Base-by-base conservation (phyloP, 2,329 filamentous ascomycete genomes). In the Chaetomiaceae sp. region DNA sequence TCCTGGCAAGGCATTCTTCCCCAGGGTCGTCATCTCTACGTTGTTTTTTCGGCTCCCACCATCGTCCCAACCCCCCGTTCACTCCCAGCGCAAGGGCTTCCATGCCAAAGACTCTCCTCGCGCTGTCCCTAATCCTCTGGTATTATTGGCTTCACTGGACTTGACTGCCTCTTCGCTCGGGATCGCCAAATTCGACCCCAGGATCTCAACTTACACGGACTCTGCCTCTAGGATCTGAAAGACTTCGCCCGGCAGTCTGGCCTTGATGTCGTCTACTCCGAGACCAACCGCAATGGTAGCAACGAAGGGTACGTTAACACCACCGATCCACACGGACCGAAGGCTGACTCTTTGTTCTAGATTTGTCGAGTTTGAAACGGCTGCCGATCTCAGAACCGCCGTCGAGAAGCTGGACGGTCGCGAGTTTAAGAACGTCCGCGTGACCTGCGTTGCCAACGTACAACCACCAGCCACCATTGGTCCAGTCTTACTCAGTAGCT, bases 161-260 rank as follows among this genome's bases (percentile, higher is more conserved):
- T 64, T 70, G 68, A 71, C 52, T 54, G 64, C 59, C 57, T 66
- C 60, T 66, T 54, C 62, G 48, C 55, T 63, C 64, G 65, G 68
- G 65, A 68, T 65, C 62, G 51, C 49, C 61, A 54, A 52, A 63
- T 56, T 61, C 66, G 64, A 57, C 62, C 69, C 75, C 79, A 76
- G 75, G 79, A 82, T 71, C 75, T 71, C 81, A 75, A 90, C 88
- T 91, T 89, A 94, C 87, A 80, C 81, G 82, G 81, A 82, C 74
- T 80, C 79, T 84, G 80, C 80, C 77, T 85, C 75, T 90, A 99
- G 94, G 94, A 99, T 74, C 85, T 99, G 50, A 99, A 99, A 88
- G 94, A 99, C 73, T 99, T 99, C 75, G 94, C 94, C 58, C 90
- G 94, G 69, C 89, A 95, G 73, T 95, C 92, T 71, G 90, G 90